These are phyloP conservation scores for Crithidia sp. DNA, from an alignment of 208 protist genomes.

Conservation along the genomic window DNA sequence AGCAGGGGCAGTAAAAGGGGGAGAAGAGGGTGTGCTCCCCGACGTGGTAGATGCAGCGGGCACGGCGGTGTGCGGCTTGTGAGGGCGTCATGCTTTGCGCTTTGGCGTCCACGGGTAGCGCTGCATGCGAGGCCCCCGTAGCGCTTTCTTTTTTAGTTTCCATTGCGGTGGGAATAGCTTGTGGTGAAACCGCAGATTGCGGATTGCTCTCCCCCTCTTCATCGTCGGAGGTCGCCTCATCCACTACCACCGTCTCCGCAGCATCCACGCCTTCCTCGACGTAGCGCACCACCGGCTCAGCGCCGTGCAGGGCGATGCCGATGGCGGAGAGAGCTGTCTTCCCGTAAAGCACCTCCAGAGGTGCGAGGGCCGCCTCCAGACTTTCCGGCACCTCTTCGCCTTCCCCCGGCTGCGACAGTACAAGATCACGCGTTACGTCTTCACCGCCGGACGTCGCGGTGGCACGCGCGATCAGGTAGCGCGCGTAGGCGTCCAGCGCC, in stretches of 20 bases:
- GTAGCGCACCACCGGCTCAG: conserved; percentile 68
- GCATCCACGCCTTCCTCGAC: conserved; percentile 30
- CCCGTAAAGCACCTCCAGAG: conserved; percentile 77
- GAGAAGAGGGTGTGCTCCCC: conserved; percentile 81
- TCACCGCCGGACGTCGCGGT: not conserved
- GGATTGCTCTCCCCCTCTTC: not conserved
- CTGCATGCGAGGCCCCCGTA: no score
- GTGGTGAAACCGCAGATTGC: no score
- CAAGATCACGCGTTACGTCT: not conserved
- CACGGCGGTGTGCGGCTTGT: conserved; percentile 1
- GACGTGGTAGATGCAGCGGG: conserved; percentile 72
- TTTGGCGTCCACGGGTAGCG: not conserved
- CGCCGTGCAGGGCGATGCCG: conserved; percentile 76
- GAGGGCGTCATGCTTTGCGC: not conserved
- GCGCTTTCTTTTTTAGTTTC: no score
- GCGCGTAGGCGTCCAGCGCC: conserved; percentile 47
- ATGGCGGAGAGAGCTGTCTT: conserved; percentile 77
- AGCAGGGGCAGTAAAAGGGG: conserved; percentile 81
- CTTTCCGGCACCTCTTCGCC: conserved; percentile 7
- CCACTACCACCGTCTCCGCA: not conserved
- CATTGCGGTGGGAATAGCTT: no score
- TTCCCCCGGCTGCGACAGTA: not conserved
- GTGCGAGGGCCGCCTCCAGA: conserved; percentile 67
- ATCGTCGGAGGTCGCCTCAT: conserved; percentile 8
- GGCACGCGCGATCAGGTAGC: conserved; percentile 32